A percentile compares a stretch with the other conserved stretches of the same genome.
Conservation (phyloP, 768 basidiomycete species). For the Auricularia sp. region DNA sequence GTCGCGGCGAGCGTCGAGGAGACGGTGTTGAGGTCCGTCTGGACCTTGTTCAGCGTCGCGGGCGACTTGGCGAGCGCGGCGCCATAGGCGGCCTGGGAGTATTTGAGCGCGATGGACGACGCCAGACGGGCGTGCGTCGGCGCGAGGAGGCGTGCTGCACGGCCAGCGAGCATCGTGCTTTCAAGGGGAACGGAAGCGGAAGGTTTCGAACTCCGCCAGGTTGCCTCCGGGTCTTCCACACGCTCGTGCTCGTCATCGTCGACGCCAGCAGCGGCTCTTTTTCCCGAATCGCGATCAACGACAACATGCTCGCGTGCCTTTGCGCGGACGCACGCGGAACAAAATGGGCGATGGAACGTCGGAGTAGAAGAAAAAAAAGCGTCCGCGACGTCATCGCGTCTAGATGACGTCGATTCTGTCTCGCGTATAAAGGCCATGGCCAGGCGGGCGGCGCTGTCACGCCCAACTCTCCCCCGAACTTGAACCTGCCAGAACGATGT, state of each 20-base stretch:
- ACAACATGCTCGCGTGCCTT: too few relatives aligned
- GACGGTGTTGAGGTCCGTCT: conserved; percentile 69
- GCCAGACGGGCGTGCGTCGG: conserved; percentile 40
- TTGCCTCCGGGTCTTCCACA: neutral
- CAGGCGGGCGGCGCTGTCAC: too few relatives aligned
- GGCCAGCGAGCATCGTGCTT: neutral
- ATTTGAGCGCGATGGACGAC: conserved; percentile 70
- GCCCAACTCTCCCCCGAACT: neutral
- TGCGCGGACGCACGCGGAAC: too few relatives aligned
- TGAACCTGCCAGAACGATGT: conserved; percentile 31
- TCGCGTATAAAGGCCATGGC: neutral
- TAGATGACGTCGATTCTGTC: too few relatives aligned
- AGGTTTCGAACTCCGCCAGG: neutral
- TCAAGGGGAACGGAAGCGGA: neutral
- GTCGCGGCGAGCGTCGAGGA: conserved; percentile 55
- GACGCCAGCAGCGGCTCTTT: too few relatives aligned
- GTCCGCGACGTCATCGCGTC: too few relatives aligned
- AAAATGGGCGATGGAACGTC: too few relatives aligned
- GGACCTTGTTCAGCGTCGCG: conserved; percentile 72
- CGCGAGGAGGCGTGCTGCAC: neutral
- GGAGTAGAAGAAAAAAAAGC: too few relatives aligned
- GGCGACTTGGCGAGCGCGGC: conserved; percentile 80
- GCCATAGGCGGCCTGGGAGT: conserved; percentile 71
- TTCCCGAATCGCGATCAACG: too few relatives aligned
- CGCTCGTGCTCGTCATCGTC: too few relatives aligned